These are phyloP conservation scores for Tanacetum coccineum DNA, from an alignment of 129 eudicot genomes.

Conservation along the genomic window DNA sequence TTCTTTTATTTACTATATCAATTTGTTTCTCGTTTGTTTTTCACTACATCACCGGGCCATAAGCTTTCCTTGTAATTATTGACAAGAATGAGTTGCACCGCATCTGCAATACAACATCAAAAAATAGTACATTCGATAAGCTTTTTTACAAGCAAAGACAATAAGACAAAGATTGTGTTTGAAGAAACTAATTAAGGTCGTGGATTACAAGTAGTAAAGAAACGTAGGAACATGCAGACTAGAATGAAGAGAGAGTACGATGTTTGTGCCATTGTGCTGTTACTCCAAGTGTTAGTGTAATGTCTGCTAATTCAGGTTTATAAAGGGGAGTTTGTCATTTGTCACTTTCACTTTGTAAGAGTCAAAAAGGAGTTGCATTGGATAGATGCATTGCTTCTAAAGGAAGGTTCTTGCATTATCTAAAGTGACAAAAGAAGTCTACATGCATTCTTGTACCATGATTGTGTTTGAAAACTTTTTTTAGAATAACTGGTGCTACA, in stretches of 20 bases:
- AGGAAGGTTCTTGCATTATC: conserved; percentile 38
- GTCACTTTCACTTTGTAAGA: conserved; percentile 37
- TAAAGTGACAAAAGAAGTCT: conserved; percentile 31
- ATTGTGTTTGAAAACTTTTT: background rate
- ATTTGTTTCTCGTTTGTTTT: too few relatives aligned
- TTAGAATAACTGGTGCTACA: too few relatives aligned
- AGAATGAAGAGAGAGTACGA: conserved; percentile 12
- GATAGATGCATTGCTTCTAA: conserved; percentile 60
- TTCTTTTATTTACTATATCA: too few relatives aligned
- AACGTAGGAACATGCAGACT: conserved; percentile 28
- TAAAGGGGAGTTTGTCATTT: conserved; percentile 20
- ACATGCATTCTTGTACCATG: background rate
- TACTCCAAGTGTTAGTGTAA: background rate
- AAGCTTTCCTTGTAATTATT: conserved; percentile 69
- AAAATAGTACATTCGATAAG: background rate
- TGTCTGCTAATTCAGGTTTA: background rate
- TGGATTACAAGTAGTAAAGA: conserved; percentile 36
- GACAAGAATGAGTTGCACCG: conserved; percentile 67
- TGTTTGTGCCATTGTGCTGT: conserved; percentile 34
- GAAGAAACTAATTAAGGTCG: conserved; percentile 6
- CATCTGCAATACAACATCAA: conserved; percentile 47
- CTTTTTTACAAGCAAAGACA: background rate
- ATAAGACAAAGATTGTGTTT: background rate
- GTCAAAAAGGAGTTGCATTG: conserved; percentile 28
- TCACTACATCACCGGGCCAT: conserved; percentile 95